These are phyloP conservation scores for Plasmopara viticola DNA, from an alignment of 352 stramenopile species.

Conservation along the genomic window DNA sequence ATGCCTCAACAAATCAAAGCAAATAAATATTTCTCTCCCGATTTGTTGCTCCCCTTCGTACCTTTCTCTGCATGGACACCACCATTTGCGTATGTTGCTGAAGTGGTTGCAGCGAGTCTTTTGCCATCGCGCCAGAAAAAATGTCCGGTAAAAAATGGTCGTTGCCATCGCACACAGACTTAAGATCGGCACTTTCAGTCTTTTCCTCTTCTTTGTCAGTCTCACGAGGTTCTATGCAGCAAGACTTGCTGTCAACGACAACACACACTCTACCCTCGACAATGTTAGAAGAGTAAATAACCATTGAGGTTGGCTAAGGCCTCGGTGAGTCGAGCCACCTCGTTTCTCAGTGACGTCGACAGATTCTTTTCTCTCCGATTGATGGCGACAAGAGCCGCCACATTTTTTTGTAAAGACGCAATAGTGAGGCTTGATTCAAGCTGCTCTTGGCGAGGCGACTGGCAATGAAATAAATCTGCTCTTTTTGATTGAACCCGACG, in stretches of 20 bases:
- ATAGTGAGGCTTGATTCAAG: constrained; percentile 28
- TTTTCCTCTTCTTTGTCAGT: constrained; percentile 47
- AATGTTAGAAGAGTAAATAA: constrained; percentile 2
- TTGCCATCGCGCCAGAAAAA: constrained; percentile 5
- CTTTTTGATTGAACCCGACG: constrained; percentile 4
- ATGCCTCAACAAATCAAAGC: constrained; percentile 24
- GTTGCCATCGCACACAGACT: constrained; percentile 2
- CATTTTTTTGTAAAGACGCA: constrained; percentile 41
- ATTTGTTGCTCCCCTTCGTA: constrained; percentile 9
- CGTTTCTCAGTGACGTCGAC: constrained; percentile 30
- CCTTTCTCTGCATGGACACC: constrained; percentile 58
- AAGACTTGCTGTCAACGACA: constrained; percentile 2
- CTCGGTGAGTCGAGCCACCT: constrained; percentile 27
- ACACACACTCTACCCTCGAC: neutral
- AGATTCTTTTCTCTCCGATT: constrained; percentile 48
- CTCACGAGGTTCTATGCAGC: constrained; percentile 31
- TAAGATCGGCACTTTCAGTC: constrained; percentile 24
- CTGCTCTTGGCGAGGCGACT: constrained; percentile 23
- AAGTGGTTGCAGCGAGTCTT: constrained; percentile 17
- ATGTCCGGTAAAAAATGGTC: too few species aligned
- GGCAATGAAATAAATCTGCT: constrained; percentile 17
- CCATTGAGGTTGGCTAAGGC: constrained; percentile 36
- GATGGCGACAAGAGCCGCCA: constrained; percentile 29
- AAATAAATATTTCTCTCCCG: too few species aligned
- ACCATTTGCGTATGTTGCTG: constrained; percentile 69